Conservation (phyloP, 2,329 filamentous ascomycete species). For the Pseudogymnoascus sp. region DNA sequence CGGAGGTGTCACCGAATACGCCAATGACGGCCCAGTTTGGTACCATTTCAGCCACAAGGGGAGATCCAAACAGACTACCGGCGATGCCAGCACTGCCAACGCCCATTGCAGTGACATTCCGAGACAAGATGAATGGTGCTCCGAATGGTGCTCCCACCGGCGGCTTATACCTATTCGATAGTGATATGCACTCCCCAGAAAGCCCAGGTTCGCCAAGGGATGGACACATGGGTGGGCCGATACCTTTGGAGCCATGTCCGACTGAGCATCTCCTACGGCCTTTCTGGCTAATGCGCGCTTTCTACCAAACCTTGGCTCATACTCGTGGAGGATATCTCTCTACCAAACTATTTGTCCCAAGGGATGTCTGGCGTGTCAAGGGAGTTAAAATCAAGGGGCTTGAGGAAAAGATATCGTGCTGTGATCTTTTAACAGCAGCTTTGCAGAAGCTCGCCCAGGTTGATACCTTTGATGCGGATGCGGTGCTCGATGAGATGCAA, state of each 20-base stretch:
- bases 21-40: constrained; percentile 65
- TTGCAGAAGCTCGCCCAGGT: constrained; percentile 76
- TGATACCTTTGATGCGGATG: constrained; percentile 85
- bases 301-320: constrained; percentile 88
- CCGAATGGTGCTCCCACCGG: constrained; percentile 45
- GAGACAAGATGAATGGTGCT: constrained; percentile 49
- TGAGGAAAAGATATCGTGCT: constrained; percentile 90
- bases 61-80: constrained; percentile 42
- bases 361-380: constrained; percentile 89
- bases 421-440: constrained; percentile 84
- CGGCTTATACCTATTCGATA: constrained; percentile 78
- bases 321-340: constrained; percentile 88
- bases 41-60: constrained; percentile 32
- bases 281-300: constrained; percentile 94
- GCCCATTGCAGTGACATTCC: constrained; percentile 57
- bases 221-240: constrained; percentile 58
- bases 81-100: constrained; percentile 61
- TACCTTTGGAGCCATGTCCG: constrained; percentile 84
- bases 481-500: constrained; percentile 91
- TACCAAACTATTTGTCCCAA: constrained; percentile 83
- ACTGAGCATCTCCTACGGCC: constrained; percentile 83
- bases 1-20: constrained; percentile 65
- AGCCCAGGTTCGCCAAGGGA: constrained; percentile 61
- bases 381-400: constrained; percentile 86
- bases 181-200: constrained; percentile 64